phyloP scores from a whole-genome alignment of 2,329 filamentous ascomycete genomes.

The Claviceps paspali region DNA sequence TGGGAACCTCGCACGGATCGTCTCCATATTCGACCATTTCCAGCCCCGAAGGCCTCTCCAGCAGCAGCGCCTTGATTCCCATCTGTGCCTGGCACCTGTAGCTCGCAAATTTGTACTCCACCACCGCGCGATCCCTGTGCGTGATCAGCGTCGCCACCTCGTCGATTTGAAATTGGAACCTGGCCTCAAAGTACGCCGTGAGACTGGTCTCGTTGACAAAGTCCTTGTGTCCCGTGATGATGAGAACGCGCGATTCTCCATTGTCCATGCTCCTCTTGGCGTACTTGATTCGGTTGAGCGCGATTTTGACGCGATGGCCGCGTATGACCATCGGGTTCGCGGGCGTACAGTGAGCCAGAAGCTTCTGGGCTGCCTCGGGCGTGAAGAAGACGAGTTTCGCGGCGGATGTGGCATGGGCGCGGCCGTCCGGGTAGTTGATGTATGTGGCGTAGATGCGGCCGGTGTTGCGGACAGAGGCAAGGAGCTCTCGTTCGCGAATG shows the following conservation, averaged over 20 bases:
- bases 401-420: conserved; percentile 22
- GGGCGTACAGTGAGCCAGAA: conserved; percentile 11
- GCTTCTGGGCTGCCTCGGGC: conserved; percentile 20
- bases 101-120: conserved; percentile 39
- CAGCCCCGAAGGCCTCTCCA: conserved; percentile 18
- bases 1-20: conserved; percentile 23
- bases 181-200: conserved; percentile 22
- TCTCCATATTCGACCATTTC: conserved; percentile 23
- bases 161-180: conserved; percentile 34
- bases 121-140: conserved; percentile 14
- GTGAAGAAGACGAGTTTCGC: conserved; percentile 36
- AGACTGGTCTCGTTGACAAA: conserved; percentile 30
- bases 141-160: conserved; percentile 18
- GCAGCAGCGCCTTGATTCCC: conserved; percentile 25
- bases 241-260: conserved; percentile 30
- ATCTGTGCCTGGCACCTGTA: conserved; percentile 39
- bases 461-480: conserved; percentile 25
- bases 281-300: conserved; percentile 34
- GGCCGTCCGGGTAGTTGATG: conserved; percentile 31
- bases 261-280: conserved; percentile 14
- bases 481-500: conserved; percentile 27
- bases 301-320: conserved; percentile 21
- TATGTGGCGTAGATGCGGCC: conserved; percentile 37
- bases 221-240: conserved; percentile 28
- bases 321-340: conserved; percentile 21